Conservation (phyloP, 805 yeast species). For the Starmera amethionina region DNA sequence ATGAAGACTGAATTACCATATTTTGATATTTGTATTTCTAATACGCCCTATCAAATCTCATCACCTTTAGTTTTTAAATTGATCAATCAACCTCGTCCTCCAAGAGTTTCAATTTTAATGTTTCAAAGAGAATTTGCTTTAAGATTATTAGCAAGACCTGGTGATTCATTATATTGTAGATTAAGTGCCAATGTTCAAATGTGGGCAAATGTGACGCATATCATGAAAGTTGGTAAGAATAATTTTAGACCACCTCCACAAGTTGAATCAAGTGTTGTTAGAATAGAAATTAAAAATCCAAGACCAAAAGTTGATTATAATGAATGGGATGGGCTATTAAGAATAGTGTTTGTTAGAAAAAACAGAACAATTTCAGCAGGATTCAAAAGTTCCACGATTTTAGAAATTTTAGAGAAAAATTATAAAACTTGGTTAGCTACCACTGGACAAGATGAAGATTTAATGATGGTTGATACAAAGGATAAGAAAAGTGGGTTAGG, state of each 20-base stretch:
- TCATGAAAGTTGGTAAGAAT: slow-evolving; percentile 96
- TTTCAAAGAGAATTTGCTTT: slow-evolving; percentile 96
- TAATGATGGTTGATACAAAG: slow-evolving; percentile 28
- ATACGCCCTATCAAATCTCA: slow-evolving; percentile 96
- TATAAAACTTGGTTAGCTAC: slow-evolving; percentile 67
- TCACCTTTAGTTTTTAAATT: slow-evolving; percentile 93
- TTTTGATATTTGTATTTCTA: slow-evolving; percentile 92
- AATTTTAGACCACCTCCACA: slow-evolving; percentile 98
- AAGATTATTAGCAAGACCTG: slow-evolving; percentile 89
- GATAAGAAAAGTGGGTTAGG: slow-evolving; percentile 30
- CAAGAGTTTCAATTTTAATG: slow-evolving; percentile 91
- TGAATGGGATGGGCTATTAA: slow-evolving; percentile 94
- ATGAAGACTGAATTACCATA: slow-evolving; percentile 93
- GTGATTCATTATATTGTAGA: slow-evolving; percentile 89
- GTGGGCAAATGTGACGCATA: slow-evolving; percentile 99
- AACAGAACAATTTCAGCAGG: slow-evolving; percentile 91
- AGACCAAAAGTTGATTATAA: slow-evolving; percentile 89
- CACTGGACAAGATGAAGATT: slow-evolving; percentile 26
- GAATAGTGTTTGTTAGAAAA: slow-evolving; percentile 88
- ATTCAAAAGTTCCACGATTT: slow-evolving; percentile 71
- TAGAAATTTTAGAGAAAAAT: slow-evolving; percentile 78
- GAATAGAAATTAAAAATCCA: slow-evolving; percentile 85
- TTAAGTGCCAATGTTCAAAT: slow-evolving; percentile 94
- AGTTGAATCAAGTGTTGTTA: slow-evolving; percentile 93
- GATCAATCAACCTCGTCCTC: slow-evolving; percentile 85